Base-by-base conservation (phyloP, 1,284 basidiomycete species). In the Tranzscheliella williamsii region DNA sequence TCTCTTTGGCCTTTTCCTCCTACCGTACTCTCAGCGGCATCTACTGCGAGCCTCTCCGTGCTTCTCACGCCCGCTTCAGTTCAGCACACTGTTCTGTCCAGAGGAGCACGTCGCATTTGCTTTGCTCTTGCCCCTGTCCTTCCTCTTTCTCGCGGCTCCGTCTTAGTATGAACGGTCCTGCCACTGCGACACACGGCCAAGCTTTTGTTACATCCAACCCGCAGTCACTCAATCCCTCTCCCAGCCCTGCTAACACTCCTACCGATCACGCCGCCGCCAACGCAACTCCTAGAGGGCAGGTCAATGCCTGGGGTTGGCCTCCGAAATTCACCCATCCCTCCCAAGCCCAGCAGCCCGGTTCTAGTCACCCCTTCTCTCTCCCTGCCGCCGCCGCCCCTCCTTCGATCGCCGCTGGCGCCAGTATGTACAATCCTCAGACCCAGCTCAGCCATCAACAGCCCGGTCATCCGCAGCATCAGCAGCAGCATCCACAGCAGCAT, bases 281-380 rank as follows among this genome's bases (percentile, higher is more conserved):
- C 20, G 18, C 37, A 22, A 29, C 44, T 21, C 46, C 53, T 18
- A 46, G 61, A 31, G 47, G 39, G 22, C 62, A 54, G 38, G 55
- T 65, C 47, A 65, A 65, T 56, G 62, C 62, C 18, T 65, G 62
- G 62, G 62, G 62, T 32, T 65, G 62, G 62, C 62, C 62, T 15
- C 60, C 62, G 9, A 52, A 51, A 22, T 65, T 65, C 39, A 57
- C 49, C 44, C 50, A 62, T 20, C 38, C 47, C 33, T 51, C 58
- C n/a, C 52, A 46, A 22, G 21, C 35, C 23, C 18, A 15, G 13
- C 32, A 33, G 16, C 39, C 51, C 30, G 46, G 40, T 42, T 39
- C 57, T 8, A 51, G 47, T 31, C 45, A 51, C 6, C 43, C 50
- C 1, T 35, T 39, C 5, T 45, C 56, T n/a, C 29, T 49, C 2